These are phyloP conservation scores for Paraphaeosphaeria minitans DNA, from an alignment of 2,329 filamentous ascomycete genomes.

Conservation along the genomic window DNA sequence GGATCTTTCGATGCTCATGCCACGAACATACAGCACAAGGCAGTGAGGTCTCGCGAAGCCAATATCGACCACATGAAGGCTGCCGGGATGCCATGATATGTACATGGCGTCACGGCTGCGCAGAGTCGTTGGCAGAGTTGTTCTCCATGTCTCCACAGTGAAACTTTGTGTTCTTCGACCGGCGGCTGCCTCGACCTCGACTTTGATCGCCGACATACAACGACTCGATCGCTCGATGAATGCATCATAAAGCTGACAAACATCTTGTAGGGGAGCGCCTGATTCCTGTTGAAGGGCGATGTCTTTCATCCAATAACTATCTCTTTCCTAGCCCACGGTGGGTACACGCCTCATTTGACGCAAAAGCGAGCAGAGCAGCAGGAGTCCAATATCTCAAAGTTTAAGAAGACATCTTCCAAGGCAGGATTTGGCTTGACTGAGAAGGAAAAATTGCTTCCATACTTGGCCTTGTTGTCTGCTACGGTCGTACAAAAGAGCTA, in stretches of 20 bases:
- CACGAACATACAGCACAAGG: too few species aligned
- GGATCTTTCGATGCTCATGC: too few species aligned
- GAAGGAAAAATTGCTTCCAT: not conserved
- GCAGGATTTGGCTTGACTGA: not conserved
- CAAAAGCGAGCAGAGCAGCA: not conserved
- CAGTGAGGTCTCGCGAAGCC: not conserved
- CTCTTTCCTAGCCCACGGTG: not conserved
- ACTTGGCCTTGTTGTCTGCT: constrained; percentile 5
- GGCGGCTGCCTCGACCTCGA: not conserved
- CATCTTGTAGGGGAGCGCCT: not conserved
- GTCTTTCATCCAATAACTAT: not conserved
- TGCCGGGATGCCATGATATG: not conserved
- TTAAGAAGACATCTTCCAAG: too few species aligned
- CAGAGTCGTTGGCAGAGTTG: not conserved
- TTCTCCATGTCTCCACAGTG: not conserved
- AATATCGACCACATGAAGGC: not conserved
- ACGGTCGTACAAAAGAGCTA: not conserved
- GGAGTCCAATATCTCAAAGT: too few species aligned
- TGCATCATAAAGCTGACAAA: not conserved
- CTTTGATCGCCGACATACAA: not conserved
- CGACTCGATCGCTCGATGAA: not conserved
- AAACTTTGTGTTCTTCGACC: not conserved
- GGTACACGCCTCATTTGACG: not conserved
- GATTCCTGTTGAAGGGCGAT: not conserved
- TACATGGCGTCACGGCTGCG: not conserved